phyloP scores from a whole-genome alignment of 495 filamentous ascomycete genomes.

The Penicillium coffeae region DNA sequence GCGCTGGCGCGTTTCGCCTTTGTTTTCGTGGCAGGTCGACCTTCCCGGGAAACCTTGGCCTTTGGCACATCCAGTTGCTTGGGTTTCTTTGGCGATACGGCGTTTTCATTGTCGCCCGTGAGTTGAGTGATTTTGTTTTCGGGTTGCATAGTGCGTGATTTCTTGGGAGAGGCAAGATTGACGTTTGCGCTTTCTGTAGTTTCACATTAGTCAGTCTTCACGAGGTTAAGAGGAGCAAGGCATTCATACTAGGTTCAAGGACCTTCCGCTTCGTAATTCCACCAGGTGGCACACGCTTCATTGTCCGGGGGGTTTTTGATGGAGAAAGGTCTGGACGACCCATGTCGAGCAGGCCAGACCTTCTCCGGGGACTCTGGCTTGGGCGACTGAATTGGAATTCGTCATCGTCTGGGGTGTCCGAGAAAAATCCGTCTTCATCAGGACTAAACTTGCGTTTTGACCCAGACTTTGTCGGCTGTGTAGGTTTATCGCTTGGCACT shows the following conservation, averaged over 20 bases:
- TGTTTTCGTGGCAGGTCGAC: not conserved
- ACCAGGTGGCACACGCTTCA: slow-evolving; percentile 14
- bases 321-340: slow-evolving; percentile 13
- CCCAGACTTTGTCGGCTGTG: slow-evolving; percentile 38
- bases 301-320: slow-evolving; percentile 16
- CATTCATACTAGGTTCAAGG: slow-evolving; percentile 56
- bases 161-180: slow-evolving; percentile 31
- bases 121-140: slow-evolving; percentile 12
- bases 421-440: slow-evolving; percentile 41
- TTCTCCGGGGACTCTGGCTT: slow-evolving; percentile 12
- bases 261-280: slow-evolving; percentile 42
- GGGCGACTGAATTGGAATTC: slow-evolving; percentile 49
- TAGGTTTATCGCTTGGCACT: not conserved
- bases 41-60: not conserved
- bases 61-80: slow-evolving; percentile 11
- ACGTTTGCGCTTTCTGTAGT: slow-evolving; percentile 52
- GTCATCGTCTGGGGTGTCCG: slow-evolving; percentile 31
- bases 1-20: slow-evolving; percentile 13
- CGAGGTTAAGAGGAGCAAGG: not conserved
- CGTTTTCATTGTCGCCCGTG: slow-evolving; percentile 12
- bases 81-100: slow-evolving; percentile 12
- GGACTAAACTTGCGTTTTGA: slow-evolving; percentile 62
- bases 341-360: slow-evolving; percentile 3
- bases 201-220: slow-evolving; percentile 11
- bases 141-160: slow-evolving; percentile 11